Conservation (phyloP, 2,329 filamentous ascomycete genomes). For the Aspergillus chevalieri region DNA sequence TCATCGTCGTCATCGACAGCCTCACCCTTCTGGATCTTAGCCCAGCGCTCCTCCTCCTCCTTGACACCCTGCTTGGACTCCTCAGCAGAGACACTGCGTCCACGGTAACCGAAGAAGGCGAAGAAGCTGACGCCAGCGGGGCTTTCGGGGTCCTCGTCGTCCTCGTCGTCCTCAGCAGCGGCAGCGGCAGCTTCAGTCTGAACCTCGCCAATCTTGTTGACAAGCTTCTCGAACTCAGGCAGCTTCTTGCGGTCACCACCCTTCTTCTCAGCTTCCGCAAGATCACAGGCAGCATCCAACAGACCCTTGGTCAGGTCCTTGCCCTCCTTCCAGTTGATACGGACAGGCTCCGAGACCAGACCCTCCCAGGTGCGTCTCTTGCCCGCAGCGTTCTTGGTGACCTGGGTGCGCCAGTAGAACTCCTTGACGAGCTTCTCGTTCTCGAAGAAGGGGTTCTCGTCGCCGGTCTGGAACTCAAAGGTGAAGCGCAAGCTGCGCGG, state of each 20-base stretch:
- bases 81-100: conserved; percentile 62
- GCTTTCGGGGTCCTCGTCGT: conserved; percentile 36
- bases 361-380: conserved; percentile 60
- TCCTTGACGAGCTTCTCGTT: conserved; percentile 78
- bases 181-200: conserved; percentile 28
- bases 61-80: conserved; percentile 60
- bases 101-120: conserved; percentile 77
- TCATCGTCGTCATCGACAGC: conserved; percentile 39
- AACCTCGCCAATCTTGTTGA: conserved; percentile 42
- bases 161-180: conserved; percentile 14
- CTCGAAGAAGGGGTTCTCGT: conserved; percentile 74
- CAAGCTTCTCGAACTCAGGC: conserved; percentile 48
- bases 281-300: conserved; percentile 63
- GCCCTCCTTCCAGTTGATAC: conserved; percentile 79
- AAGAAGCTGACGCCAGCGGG: conserved; percentile 74
- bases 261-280: conserved; percentile 59
- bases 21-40: conserved; percentile 46
- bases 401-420: conserved; percentile 71
- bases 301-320: conserved; percentile 80
- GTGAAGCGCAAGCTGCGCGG: conserved; percentile 72
- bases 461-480: conserved; percentile 60
- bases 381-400: conserved; percentile 37
- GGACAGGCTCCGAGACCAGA: conserved; percentile 80
- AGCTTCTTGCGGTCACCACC: conserved; percentile 45
- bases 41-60: conserved; percentile 55